phyloP scores from a whole-genome alignment of 352 stramenopile species.

The Phytophthora citricola region DNA sequence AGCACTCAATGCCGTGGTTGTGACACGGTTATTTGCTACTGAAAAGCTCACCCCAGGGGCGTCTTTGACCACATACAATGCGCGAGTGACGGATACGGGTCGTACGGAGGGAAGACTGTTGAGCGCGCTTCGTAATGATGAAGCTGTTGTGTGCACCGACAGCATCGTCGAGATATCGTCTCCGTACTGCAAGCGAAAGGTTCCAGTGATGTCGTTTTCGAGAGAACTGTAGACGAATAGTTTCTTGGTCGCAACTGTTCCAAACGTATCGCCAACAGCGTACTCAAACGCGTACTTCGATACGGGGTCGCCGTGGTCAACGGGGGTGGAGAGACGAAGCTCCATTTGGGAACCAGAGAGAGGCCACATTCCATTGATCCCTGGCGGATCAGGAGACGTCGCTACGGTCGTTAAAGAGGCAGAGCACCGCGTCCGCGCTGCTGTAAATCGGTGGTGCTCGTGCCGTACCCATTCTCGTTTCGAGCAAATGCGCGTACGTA shows the following conservation, averaged over 20 bases:
- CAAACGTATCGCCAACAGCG: conserved; percentile 56
- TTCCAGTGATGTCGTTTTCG: conserved; percentile 65
- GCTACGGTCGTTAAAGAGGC: conserved; percentile 51
- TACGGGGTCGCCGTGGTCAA: conserved; percentile 41
- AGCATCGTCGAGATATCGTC: conserved; percentile 56
- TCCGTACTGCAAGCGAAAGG: conserved; percentile 75
- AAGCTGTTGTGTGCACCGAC: conserved; percentile 56
- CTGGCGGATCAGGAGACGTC: conserved; percentile 42
- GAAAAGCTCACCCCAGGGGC: conserved; percentile 5
- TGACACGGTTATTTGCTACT: conserved; percentile 48
- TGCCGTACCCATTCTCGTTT: conserved; percentile 75
- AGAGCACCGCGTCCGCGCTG: conserved; percentile 59
- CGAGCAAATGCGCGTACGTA: conserved; percentile 69
- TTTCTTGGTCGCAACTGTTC: conserved; percentile 51
- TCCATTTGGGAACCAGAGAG: conserved; percentile 66
- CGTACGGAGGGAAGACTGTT: conserved; percentile 55
- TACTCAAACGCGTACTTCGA: conserved; percentile 72
- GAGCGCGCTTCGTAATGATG: conserved; percentile 40
- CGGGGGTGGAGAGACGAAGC: conserved; percentile 38
- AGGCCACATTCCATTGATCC: conserved; percentile 51
- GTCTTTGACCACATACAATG: conserved; percentile 56
- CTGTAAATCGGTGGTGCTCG: conserved; percentile 67
- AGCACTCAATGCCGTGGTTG: conserved; percentile 45
- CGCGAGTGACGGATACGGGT: conserved; percentile 54
- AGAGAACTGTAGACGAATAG: conserved; percentile 53